These are phyloP conservation scores for Epichloe uncinata DNA, from an alignment of 2,329 filamentous ascomycete genomes.

Conservation along the genomic window DNA sequence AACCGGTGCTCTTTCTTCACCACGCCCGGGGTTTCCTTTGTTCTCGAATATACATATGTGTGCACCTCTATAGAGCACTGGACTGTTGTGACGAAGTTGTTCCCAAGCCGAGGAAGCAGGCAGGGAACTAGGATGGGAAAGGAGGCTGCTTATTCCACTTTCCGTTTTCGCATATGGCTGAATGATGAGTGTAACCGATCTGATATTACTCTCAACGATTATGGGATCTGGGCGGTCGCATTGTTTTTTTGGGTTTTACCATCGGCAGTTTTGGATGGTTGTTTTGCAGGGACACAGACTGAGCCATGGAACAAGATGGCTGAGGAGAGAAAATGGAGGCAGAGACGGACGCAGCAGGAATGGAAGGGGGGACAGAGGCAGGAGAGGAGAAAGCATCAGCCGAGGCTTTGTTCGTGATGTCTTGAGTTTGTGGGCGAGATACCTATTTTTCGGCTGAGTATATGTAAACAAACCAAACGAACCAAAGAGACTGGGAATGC, in stretches of 20 bases:
- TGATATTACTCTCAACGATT: conserved; percentile 1
- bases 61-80: background rate
- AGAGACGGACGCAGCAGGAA: background rate
- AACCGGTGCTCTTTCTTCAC: background rate
- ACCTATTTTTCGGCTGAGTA: conserved; percentile 7
- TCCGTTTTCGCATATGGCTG: background rate
- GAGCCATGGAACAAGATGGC: background rate
- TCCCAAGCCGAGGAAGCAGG: background rate
- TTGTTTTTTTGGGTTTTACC: background rate
- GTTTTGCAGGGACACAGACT: conserved; percentile 2
- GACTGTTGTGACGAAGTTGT: background rate
- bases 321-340: background rate
- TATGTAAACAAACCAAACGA: background rate
- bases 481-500: conserved; percentile 1
- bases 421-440: conserved; percentile 7
- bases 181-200: background rate
- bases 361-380: background rate
- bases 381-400: conserved; percentile 5
- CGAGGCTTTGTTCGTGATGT: conserved; percentile 9
- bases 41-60: background rate
- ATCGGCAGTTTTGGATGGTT: conserved; percentile 7
- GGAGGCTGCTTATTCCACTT: background rate
- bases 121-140: background rate
- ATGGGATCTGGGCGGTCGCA: background rate
- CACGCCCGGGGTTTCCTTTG: background rate